phyloP scores from a whole-genome alignment of 257 asterid species.

The Avicennia marina region DNA sequence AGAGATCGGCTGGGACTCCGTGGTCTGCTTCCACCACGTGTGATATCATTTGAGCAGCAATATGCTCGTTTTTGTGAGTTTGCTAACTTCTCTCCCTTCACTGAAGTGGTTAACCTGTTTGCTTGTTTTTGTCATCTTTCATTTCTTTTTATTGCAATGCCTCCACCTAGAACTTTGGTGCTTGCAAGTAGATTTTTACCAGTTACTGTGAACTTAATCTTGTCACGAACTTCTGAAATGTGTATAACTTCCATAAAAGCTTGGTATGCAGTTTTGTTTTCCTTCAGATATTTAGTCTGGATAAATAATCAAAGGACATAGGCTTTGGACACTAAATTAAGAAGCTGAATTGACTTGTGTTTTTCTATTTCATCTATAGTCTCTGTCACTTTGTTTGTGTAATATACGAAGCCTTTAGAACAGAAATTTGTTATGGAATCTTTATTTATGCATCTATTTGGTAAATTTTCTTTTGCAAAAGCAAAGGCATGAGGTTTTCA shows the following conservation, averaged over 20 bases:
- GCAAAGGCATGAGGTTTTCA: slow-evolving; percentile 13
- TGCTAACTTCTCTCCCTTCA: slow-evolving; percentile 7
- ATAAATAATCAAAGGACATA: neutral
- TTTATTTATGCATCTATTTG: slow-evolving; percentile 3
- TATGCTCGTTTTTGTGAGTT: slow-evolving; percentile 94
- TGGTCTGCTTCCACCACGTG: slow-evolving; percentile 98
- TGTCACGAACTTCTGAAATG: neutral
- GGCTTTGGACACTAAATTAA: neutral
- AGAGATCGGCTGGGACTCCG: slow-evolving; percentile 97
- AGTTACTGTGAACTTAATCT: neutral
- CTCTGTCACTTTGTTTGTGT: neutral
- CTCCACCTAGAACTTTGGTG: neutral
- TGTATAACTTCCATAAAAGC: neutral
- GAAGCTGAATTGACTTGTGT: slow-evolving; percentile 1
- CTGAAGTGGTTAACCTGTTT: slow-evolving; percentile 2
- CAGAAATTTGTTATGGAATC: neutral
- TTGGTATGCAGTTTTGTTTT: neutral
- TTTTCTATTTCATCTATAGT: neutral
- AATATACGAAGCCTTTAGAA: neutral
- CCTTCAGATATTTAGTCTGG: neutral
- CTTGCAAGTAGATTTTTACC: neutral
- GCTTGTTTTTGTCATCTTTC: neutral
- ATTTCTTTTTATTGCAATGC: neutral
- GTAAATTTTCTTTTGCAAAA: too few relatives aligned
- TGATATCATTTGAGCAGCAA: slow-evolving; percentile 95